Conservation (phyloP, 345 rosid species). For the Aurinia saxatilis region DNA sequence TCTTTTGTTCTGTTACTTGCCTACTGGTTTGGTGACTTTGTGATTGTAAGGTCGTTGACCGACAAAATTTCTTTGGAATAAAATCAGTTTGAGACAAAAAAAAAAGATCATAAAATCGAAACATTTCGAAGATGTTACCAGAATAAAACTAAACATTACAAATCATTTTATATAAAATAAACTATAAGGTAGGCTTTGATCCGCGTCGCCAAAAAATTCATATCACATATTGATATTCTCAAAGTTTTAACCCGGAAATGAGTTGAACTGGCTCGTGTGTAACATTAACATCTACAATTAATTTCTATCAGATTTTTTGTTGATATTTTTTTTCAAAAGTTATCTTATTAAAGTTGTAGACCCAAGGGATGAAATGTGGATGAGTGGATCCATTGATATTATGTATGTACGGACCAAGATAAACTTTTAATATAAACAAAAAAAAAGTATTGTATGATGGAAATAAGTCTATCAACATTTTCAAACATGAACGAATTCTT, state of each 20-base stretch:
- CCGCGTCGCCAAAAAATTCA: neutral
- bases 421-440: neutral
- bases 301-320: neutral
- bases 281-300: neutral
- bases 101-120: too few species aligned
- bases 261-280: neutral
- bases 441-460: neutral
- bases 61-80: too few species aligned
- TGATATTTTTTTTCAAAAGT: neutral
- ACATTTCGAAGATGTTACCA: neutral
- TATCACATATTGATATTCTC: neutral
- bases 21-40: too few species aligned
- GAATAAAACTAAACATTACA: neutral
- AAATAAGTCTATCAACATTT: neutral
- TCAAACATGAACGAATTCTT: slow-evolving; percentile 7
- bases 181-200: neutral
- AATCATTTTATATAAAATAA: neutral
- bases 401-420: neutral
- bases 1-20: too few species aligned
- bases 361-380: neutral
- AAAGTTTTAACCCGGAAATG: neutral
- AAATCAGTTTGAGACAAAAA: too few species aligned
- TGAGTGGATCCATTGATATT: neutral
- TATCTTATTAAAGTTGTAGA: slow-evolving; percentile 15
- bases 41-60: too few species aligned